Evolutionary conservation across 495 filamentous ascomycete genomes (phyloP).

Genomic region (Usnea hakonensis): DNA sequence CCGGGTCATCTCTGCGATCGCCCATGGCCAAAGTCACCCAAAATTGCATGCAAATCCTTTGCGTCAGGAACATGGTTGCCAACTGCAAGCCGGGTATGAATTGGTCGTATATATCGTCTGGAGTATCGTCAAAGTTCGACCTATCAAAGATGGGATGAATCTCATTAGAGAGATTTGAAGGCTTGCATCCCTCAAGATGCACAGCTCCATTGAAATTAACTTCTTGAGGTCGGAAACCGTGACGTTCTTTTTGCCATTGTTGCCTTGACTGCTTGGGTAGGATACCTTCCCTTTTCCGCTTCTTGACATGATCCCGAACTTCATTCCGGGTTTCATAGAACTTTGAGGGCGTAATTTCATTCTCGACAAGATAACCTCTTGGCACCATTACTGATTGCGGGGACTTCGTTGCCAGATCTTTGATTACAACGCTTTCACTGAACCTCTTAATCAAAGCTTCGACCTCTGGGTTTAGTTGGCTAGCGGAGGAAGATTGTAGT

Average conservation of each 20-base stretch:
- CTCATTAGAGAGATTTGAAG: constrained; percentile 23
- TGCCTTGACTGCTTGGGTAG: constrained; percentile 5
- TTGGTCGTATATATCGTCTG: constrained; percentile 24
- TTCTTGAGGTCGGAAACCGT: constrained; percentile 23
- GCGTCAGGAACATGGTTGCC: constrained; percentile 24
- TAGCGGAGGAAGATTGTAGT: not conserved
- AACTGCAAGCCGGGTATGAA: constrained; percentile 22
- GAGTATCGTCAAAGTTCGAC: constrained; percentile 21
- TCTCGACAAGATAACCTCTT: constrained; percentile 18
- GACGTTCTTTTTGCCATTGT: constrained; percentile 1
- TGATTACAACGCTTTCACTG: constrained; percentile 15
- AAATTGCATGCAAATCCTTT: constrained; percentile 24
- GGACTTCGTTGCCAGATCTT: constrained; percentile 11
- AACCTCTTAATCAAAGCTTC: constrained; percentile 15
- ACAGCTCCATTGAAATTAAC: constrained; percentile 26
- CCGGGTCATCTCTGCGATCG: constrained; percentile 15
- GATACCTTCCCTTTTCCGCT: constrained; percentile 20
- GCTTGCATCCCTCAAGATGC: constrained; percentile 25
- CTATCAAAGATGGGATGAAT: constrained; percentile 23
- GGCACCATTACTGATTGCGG: constrained; percentile 15
- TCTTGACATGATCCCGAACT: constrained; percentile 16
- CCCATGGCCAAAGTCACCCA: constrained; percentile 25
- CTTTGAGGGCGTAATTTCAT: constrained; percentile 9
- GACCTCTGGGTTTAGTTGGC: constrained; percentile 14
- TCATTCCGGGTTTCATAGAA: constrained; percentile 18